Base-by-base conservation (phyloP, 192 early-diverging fungal genomes). In the Mycoemilia scoparia region DNA sequence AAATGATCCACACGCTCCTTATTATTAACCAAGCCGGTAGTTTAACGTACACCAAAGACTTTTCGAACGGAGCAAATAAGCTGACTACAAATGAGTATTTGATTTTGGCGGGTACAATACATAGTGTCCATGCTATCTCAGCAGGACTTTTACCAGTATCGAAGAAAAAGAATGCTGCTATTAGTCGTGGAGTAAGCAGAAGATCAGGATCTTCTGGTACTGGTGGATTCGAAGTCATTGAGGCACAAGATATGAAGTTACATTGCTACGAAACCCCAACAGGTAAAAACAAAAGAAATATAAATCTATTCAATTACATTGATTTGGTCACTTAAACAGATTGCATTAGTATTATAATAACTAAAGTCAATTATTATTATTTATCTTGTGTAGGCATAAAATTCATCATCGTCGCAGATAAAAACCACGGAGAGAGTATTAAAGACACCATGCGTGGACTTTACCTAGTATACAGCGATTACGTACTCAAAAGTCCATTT, bases 401-500 rank as follows among this genome's bases (percentile, higher is more conserved):
- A 52, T 87, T 98, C 53, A 59, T 98, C n/a, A 61, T 95, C 3
- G 67, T 87, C 17, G 13, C 87, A 88, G 30, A 41, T 63, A 13
- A 77, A 71, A 22, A 47, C 56, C 24, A 39, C 35, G 0, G 53
- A 47, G n/a, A 35, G 40, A 2, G 41, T 49, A 68, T 72, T 27
- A 70, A 92, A 39, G 50, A 42, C 2, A 39, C 64, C 3, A 60
- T 81, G 60, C 59, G 67, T 27, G 62, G 63, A 16, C 64, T 86
- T 15, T 93, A 95, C 34, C 78, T 78, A 26, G 54, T 79, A n/a
- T 95, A 95, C 53, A 73, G 84, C 39, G 89, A 96, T 48, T 98
- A 78, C 52, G 89, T 81, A 15, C 89, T 98, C 77, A 98, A 98
- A 67, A 98, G 91, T 46, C 93, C 93, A 22, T 98, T 98, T 51